These are phyloP conservation scores for Sanghuangporus weigelae DNA, from an alignment of 1,284 basidiomycete species.

Conservation along the genomic window DNA sequence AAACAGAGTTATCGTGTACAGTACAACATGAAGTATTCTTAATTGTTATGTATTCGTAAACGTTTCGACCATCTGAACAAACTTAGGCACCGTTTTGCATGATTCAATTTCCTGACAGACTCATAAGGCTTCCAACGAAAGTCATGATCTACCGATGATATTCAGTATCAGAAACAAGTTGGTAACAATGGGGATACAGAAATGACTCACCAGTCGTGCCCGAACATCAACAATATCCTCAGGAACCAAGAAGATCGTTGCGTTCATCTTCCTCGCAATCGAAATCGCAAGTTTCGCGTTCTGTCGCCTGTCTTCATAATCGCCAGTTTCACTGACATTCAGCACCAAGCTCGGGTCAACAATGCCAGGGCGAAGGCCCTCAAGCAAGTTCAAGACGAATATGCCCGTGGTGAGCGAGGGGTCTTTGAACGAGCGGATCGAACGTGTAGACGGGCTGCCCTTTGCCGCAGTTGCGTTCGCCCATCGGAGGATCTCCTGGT, in stretches of 20 bases:
- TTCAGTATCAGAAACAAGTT: constrained; percentile 32
- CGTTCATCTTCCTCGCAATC: constrained; percentile 96
- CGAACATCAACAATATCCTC: constrained; percentile 93
- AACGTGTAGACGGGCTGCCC: constrained; percentile 56
- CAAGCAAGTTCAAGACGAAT: constrained; percentile 93
- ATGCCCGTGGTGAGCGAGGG: constrained; percentile 84
- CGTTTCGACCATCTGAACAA: background rate
- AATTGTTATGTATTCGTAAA: background rate
- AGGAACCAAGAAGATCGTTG: constrained; percentile 95
- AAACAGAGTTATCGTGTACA: background rate
- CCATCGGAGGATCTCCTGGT: constrained; percentile 95
- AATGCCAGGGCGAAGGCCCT: constrained; percentile 89
- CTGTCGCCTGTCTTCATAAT: constrained; percentile 86
- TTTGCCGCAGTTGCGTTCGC: constrained; percentile 86
- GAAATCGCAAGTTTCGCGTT: constrained; percentile 98
- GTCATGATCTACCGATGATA: constrained; percentile 37
- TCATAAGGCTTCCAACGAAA: constrained; percentile 47
- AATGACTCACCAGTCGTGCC: constrained; percentile 63
- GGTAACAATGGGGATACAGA: background rate
- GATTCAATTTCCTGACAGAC: constrained; percentile 10
- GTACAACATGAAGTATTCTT: constrained; percentile 8
- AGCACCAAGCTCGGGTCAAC: constrained; percentile 87
- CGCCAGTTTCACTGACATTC: constrained; percentile 56
- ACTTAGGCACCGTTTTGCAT: background rate
- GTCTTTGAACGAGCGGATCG: constrained; percentile 93